Evolutionary conservation across 2,329 filamentous ascomycete genomes (phyloP).

Genomic region (Annulohypoxylon truncatum): DNA sequence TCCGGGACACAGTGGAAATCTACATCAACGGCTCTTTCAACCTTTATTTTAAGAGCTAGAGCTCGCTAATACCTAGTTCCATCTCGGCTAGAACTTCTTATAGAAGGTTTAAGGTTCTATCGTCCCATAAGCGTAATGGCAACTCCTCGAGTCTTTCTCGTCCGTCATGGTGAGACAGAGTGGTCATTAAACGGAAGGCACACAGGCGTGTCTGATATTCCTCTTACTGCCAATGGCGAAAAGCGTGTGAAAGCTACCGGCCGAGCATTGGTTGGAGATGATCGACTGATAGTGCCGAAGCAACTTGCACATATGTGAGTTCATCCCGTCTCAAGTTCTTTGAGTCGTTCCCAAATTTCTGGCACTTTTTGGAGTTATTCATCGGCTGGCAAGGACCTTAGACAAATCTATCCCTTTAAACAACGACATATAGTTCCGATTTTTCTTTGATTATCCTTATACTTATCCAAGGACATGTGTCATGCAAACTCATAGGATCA

Average conservation of each 20-base stretch:
- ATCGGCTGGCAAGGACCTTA: background rate
- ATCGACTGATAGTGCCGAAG: constrained; percentile 84
- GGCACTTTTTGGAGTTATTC: background rate
- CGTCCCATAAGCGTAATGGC: constrained; percentile 45
- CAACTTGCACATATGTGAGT: constrained; percentile 85
- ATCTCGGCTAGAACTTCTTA: background rate
- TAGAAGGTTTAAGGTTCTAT: background rate
- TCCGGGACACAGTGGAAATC: background rate
- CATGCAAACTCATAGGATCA: background rate
- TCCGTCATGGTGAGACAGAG: constrained; percentile 94
- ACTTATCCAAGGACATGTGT: background rate
- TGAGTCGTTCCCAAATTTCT: background rate
- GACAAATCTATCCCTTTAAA: background rate
- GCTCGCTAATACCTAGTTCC: background rate
- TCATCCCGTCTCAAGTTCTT: background rate
- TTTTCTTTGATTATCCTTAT: background rate
- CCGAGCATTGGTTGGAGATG: constrained; percentile 82
- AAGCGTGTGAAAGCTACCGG: constrained; percentile 81
- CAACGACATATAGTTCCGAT: background rate
- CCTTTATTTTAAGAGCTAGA: background rate
- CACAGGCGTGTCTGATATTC: constrained; percentile 87
- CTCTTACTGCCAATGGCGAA: constrained; percentile 84
- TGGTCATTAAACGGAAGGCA: constrained; percentile 91
- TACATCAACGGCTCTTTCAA: constrained; percentile 1
- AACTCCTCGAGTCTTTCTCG: constrained; percentile 80